Conservation (phyloP, 306 rosid species). For the Cucurbita maxima region DNA sequence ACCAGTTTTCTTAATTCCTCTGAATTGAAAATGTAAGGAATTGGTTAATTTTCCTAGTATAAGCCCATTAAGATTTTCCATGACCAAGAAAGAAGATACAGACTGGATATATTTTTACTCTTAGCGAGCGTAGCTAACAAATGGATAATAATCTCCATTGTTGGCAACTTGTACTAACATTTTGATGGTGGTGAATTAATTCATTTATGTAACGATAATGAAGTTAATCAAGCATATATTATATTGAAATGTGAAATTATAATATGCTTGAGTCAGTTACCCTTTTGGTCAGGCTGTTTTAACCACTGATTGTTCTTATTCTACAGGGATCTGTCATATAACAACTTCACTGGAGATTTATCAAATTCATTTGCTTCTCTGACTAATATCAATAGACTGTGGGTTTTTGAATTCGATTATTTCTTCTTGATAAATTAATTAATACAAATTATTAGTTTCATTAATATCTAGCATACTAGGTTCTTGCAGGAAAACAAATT, state of each 20-base stretch:
- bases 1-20: not conserved
- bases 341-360: constrained; percentile 70
- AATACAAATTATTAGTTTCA: not conserved
- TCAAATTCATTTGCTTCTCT: constrained; percentile 77
- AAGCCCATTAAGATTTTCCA: not conserved
- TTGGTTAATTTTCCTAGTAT: not conserved
- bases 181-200: not conserved
- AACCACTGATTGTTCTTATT: not conserved
- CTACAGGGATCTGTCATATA: constrained; percentile 72
- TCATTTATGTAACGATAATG: not conserved
- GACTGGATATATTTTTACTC: not conserved
- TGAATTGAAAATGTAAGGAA: not conserved
- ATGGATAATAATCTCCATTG: not conserved
- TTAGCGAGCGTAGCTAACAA: not conserved
- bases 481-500: constrained; percentile 62
- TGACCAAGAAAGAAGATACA: not conserved
- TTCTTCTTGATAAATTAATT: not conserved
- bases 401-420: constrained; percentile 12
- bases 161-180: not conserved
- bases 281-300: not conserved
- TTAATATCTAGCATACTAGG: constrained; percentile 19
- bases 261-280: too few relatives aligned
- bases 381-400: constrained; percentile 48
- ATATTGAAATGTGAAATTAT: too few relatives aligned
- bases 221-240: not conserved